Base-by-base conservation (phyloP, 2,329 filamentous ascomycete genomes). In the Trichothecium roseum region DNA sequence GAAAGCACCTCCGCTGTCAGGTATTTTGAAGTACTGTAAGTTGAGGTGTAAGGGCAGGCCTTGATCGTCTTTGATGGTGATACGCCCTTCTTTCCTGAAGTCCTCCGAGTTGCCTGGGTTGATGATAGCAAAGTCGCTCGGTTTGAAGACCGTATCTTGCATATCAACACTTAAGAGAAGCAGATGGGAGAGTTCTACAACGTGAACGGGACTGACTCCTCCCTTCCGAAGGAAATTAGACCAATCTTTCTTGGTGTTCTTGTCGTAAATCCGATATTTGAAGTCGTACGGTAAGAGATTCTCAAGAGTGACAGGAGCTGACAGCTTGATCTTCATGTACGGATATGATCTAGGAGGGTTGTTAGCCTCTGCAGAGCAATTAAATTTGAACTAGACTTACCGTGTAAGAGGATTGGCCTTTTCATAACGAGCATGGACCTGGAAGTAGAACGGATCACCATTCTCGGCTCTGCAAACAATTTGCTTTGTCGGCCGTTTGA, bases 191-290 rank as follows among this genome's bases (percentile, higher is more conserved):
- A 98, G 68, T 59, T 98, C 89, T 14, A 96, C 89, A 8, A 96
- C 88, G 54, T 98, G 91, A 1, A 98, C 88, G 1, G 93, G 93
- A 54, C 91, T 98, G 38, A 96, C 81, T 12, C 93, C 93, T 18
- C 93, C 91, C 58, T 95, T 96, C 38, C 91, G 78, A 32, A 98
- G 64, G 62, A 98, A 98, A 56, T 98, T 98, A 4, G 86, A 93
- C 91, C 91, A 98, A 55, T 98, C 91, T 55, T 93, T 94, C 67
- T 89, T 93, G 0, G 88, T 95, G 56, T 94, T 93, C 64, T 93
- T 95, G 64, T 98, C 91, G 52, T 96, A 98, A 37, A 98, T 96
- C 37, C 89, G 79, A 57, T 98, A 98, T 59, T 98, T 96, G 75
- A 98, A 98, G 59, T 98, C 91, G 53, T 91, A 96, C 0, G 91